phyloP scores from a whole-genome alignment of 768 basidiomycete species.

The Daedaleopsis sinensis region DNA sequence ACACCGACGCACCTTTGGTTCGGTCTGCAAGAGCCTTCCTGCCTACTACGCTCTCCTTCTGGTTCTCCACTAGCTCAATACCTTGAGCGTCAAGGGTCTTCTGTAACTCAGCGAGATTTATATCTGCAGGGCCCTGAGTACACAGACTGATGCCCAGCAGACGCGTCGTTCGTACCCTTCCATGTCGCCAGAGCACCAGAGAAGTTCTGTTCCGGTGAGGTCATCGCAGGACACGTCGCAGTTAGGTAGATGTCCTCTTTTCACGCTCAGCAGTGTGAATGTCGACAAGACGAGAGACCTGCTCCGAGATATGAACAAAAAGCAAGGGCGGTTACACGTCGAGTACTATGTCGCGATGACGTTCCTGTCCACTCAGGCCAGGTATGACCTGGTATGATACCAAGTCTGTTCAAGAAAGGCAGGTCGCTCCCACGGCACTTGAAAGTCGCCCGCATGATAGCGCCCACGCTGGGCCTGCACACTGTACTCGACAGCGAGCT shows the following conservation, averaged over 20 bases:
- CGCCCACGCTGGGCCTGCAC: constrained; percentile 9
- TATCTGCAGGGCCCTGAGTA: constrained; percentile 50
- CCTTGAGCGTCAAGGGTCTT: constrained; percentile 92
- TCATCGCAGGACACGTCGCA: too few relatives aligned
- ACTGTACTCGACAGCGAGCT: constrained; percentile 18
- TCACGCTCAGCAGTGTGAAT: neutral
- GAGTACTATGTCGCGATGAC: neutral
- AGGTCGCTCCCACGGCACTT: constrained; percentile 18
- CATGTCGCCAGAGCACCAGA: constrained; percentile 91
- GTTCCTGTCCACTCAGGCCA: too few relatives aligned
- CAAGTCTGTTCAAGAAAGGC: constrained; percentile 6
- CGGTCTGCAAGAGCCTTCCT: constrained; percentile 94
- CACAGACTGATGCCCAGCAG: neutral
- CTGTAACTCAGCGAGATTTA: constrained; percentile 89
- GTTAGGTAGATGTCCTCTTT: neutral
- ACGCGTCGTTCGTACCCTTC: constrained; percentile 62
- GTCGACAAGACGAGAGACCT: constrained; percentile 4
- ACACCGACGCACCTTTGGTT: constrained; percentile 77
- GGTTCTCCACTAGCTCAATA: constrained; percentile 95
- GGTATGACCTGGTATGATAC: too few relatives aligned
- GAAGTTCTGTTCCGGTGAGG: constrained; percentile 73
- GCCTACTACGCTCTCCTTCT: constrained; percentile 95
- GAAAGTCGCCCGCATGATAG: constrained; percentile 6
- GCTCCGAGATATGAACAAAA: constrained; percentile 6
- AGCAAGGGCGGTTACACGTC: constrained; percentile 2